Base-by-base conservation (phyloP, 1,284 basidiomycete species). In the Earliella scabrosa region DNA sequence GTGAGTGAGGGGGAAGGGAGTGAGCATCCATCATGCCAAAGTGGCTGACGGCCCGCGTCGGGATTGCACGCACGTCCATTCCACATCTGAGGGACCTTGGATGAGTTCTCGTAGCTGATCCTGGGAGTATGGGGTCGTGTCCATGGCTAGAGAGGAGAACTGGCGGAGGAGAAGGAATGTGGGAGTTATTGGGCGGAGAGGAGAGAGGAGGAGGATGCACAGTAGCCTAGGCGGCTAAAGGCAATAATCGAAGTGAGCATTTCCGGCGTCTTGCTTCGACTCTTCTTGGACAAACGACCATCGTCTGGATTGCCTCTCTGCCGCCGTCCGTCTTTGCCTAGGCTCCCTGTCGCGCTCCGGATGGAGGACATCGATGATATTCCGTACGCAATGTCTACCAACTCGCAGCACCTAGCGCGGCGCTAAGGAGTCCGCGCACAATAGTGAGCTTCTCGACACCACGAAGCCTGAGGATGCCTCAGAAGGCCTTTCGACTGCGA, bases 51-150 rank as follows among this genome's bases (percentile, higher is more conserved):
- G 18, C 6, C 6, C 29, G 29, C 27, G 41, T 27, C 38, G 31
- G 34, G 7, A 44, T 21, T 24, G 31, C 34, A 73, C 80, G 62
- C 57, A 87, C 87, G 82, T 83, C 90, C 90, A 92, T 69, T 92
- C 90, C 23, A 90, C 79, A 58, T 92, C 90, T 39, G 82, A 80
- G 4, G 89, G 87, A 2, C 89, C 90, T 68, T 90, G 86, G 23
- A 92, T 83, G 39, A 90, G 78, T 51, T 80, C 80, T 57, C 79
- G 80, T 41, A 90, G 69, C 55, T 85, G 76, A 49, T 90, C 86
- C 52, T 81, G 77, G 34, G 70, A 49, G 50, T 50, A 50, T 4
- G 45, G 26, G 6, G 50, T 23, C 2, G 47, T 31, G 3, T 58
- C 47, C 60, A 62, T 62, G 26, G 34, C 9, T 18, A 16, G 13